Percentiles rank a stretch among this genome's conserved stretches.
These are phyloP conservation scores for Stereum hirsutum DNA, from an alignment of 1,284 basidiomycete genomes.

Conservation along the genomic window DNA sequence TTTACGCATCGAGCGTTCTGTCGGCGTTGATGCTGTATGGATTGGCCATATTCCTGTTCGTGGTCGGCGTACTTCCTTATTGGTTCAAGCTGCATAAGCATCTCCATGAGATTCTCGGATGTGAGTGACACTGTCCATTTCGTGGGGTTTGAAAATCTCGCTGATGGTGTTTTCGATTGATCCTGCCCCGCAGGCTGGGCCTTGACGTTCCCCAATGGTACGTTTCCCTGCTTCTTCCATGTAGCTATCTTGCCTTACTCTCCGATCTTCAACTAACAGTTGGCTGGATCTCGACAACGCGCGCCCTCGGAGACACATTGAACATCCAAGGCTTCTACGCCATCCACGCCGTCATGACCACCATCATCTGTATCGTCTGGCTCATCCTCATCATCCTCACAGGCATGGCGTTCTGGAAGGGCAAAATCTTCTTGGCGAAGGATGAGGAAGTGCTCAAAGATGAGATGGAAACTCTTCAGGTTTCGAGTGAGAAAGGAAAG, in stretches of 20 bases:
- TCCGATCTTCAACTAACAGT: constrained; percentile 15
- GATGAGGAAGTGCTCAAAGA: constrained; percentile 35
- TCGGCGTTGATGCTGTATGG: constrained; percentile 32
- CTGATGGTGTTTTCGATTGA: too few relatives aligned
- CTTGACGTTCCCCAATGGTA: constrained; percentile 39
- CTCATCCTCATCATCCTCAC: constrained; percentile 30
- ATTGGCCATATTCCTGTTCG: constrained; percentile 37
- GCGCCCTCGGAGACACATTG: constrained; percentile 32
- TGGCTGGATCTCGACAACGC: constrained; percentile 35
- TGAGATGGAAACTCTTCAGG: too few relatives aligned
- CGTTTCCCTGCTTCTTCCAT: constrained; percentile 4
- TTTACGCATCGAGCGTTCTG: constrained; percentile 34
- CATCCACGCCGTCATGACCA: constrained; percentile 30
- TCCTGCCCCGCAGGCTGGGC: constrained; percentile 27
- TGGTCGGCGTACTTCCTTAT: constrained; percentile 35
- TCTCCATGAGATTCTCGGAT: constrained; percentile 38
- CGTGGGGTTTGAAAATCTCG: too few relatives aligned
- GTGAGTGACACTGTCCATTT: constrained; percentile 16
- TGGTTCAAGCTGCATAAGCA: constrained; percentile 42
- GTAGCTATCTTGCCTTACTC: background rate
- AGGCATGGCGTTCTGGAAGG: constrained; percentile 30
- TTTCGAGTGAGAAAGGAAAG: too few relatives aligned
- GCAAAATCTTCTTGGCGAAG: constrained; percentile 35
- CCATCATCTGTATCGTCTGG: constrained; percentile 31
- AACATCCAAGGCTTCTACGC: constrained; percentile 27